Conservation (phyloP, 805 yeast species). For the Kuraishia hungarica region DNA sequence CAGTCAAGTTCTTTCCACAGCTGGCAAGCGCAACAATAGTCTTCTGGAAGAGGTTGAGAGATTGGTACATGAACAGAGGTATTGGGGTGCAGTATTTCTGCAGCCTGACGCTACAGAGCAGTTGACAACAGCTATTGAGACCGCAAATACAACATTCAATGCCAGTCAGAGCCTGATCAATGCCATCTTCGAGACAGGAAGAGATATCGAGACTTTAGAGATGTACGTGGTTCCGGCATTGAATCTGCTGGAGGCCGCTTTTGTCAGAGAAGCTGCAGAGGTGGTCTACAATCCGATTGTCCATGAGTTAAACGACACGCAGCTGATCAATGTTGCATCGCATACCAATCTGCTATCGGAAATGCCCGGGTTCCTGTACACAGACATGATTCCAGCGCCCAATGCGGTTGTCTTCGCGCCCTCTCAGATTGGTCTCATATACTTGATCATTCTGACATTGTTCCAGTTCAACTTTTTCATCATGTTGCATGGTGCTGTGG, state of each 20-base stretch:
- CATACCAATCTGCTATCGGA: conserved; percentile 19
- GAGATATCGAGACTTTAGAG: conserved; percentile 46
- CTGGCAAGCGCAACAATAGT: background rate
- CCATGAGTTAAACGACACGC: conserved; percentile 15
- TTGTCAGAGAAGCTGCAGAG: conserved; percentile 12
- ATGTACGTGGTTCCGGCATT: conserved; percentile 36
- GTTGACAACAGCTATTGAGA: conserved; percentile 29
- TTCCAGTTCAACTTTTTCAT: conserved; percentile 59
- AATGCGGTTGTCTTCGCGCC: conserved; percentile 54
- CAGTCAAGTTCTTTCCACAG: background rate
- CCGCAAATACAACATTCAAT: conserved; percentile 23
- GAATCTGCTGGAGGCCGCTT: conserved; percentile 24
- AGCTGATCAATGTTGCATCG: conserved; percentile 13
- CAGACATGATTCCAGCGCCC: conserved; percentile 42
- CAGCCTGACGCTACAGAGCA: conserved; percentile 34
- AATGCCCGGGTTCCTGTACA: conserved; percentile 1
- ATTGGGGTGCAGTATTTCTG: conserved; percentile 59
- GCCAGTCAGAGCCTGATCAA: conserved; percentile 23
- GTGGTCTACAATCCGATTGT: conserved; percentile 20
- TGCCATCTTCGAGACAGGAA: conserved; percentile 48
- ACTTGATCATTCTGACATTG: conserved; percentile 61
- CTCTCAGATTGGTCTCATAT: conserved; percentile 67
- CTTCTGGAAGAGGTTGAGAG: background rate
- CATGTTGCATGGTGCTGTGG: conserved; percentile 41
- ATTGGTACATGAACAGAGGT: conserved; percentile 15